phyloP scores from a whole-genome alignment of 176 grass and related monocot genomes.

The Sorghum bicolor region Sorghum_bicolor_NCBIv3 NC_012877.2:5470501-5471000 shows the following conservation, averaged over 20 bases:
- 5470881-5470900: neutral
- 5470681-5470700: neutral
- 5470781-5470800: neutral
- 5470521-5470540: conserved; percentile 19
- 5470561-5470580: conserved; percentile 18
- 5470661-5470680: neutral
- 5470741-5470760: neutral
- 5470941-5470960: neutral
- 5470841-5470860: neutral
- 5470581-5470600: neutral
- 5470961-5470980: neutral
- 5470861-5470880: neutral
- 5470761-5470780: neutral
- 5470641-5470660: neutral
- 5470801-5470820: neutral
- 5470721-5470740: neutral
- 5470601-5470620: neutral
- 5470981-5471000: neutral
- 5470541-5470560: conserved; percentile 32
- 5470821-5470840: neutral
- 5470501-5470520: conserved; percentile 16
- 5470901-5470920: neutral
- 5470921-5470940: neutral
- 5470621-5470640: neutral
- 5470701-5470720: neutral